Conservation (phyloP, 2,329 filamentous ascomycete species). For the Alternaria sp. region DNA sequence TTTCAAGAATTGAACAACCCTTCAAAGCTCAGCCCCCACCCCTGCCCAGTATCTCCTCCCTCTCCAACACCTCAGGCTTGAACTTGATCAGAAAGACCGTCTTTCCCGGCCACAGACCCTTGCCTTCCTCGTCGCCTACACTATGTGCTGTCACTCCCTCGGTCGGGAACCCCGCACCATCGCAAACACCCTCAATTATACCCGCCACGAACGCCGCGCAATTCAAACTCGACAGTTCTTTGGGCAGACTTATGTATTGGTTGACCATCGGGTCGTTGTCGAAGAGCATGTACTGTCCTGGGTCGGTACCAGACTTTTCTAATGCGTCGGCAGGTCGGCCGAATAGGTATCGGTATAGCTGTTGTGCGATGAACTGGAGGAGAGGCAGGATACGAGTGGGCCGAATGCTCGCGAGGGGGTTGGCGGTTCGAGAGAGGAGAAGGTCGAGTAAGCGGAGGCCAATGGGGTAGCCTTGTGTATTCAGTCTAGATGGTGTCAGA, state of each 20-base stretch:
- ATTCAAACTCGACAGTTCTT: conserved; percentile 95
- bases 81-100: conserved; percentile 97
- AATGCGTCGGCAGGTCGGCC: conserved; percentile 87
- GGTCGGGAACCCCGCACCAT: conserved; percentile 87
- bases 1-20: background rate
- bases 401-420: conserved; percentile 59
- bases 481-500: conserved; percentile 64
- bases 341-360: conserved; percentile 92
- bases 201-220: conserved; percentile 95
- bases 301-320: conserved; percentile 83
- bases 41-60: conserved; percentile 81
- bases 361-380: conserved; percentile 93
- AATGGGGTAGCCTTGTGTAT: conserved; percentile 89
- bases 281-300: conserved; percentile 98
- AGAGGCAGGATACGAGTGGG: conserved; percentile 89
- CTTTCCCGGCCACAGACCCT: conserved; percentile 85
- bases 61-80: conserved; percentile 85
- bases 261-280: conserved; percentile 98
- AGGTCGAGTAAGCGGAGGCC: conserved; percentile 95
- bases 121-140: conserved; percentile 57
- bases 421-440: conserved; percentile 73
- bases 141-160: conserved; percentile 84
- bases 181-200: conserved; percentile 93
- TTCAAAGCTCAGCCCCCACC: conserved; percentile 45
- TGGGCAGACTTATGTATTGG: conserved; percentile 88